Percentiles rank a stretch among this genome's conserved stretches.
phyloP scores from a whole-genome alignment of 306 rosid genomes.

The Vicia villosa region DNA sequence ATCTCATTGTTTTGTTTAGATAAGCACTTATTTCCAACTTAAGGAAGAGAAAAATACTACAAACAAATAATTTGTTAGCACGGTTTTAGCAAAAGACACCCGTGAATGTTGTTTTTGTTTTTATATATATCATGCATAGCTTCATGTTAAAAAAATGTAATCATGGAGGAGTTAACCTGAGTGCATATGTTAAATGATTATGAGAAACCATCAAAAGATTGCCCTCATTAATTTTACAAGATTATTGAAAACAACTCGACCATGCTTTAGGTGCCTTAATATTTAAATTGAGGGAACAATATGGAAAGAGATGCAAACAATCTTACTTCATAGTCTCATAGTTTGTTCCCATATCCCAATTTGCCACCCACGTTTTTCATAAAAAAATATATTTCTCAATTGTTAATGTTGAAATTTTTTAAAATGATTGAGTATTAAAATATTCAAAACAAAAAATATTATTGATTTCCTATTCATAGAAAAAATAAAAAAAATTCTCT shows the following conservation, averaged over 20 bases:
- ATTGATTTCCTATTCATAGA: no score
- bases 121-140: constrained; percentile 2
- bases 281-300: neutral
- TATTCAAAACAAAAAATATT: no score
- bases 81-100: neutral
- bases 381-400: no score
- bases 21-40: neutral
- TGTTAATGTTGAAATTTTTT: no score
- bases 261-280: neutral
- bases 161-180: neutral
- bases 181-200: neutral
- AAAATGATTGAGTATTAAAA: no score
- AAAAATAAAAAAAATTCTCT: no score
- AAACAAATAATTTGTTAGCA: neutral
- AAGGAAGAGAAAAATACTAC: neutral
- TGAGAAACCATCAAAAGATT: constrained; percentile 14
- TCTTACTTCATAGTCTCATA: no score
- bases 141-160: constrained; percentile 11
- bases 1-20: no score
- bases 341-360: no score
- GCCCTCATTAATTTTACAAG: neutral
- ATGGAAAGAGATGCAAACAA: neutral
- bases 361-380: no score
- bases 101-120: neutral
- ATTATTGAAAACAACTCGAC: no score